A percentile compares a stretch with the other conserved stretches of the same genome.
Evolutionary conservation across 1,284 basidiomycete species (phyloP).

Genomic region (Marasmius fiardii): DNA sequence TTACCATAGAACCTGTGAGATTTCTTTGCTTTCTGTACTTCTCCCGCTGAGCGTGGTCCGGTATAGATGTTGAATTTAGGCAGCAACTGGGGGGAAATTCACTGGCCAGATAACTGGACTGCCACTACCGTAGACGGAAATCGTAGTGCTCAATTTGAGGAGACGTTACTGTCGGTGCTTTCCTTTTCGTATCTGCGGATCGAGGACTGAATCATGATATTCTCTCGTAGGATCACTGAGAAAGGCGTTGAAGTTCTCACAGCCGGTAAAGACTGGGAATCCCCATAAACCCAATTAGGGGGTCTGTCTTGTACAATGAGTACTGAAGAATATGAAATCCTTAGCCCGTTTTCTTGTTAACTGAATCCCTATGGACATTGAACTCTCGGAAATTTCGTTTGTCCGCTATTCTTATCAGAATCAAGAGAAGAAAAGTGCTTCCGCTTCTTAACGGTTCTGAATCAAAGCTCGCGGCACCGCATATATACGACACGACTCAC

Average conservation of each 20-base stretch:
- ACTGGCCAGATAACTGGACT: slow-evolving; percentile 94
- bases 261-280: slow-evolving; percentile 43
- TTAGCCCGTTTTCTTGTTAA: no score
- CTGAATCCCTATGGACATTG: no score
- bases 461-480: no score
- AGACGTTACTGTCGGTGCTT: slow-evolving; percentile 74
- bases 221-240: slow-evolving; percentile 75
- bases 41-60: slow-evolving; percentile 8
- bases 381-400: no score
- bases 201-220: slow-evolving; percentile 14
- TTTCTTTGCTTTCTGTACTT: slow-evolving; percentile 6
- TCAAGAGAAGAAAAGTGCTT: no score
- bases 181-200: neutral
- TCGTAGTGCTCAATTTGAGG: slow-evolving; percentile 92
- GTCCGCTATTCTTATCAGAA: no score
- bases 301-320: no score
- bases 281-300: slow-evolving; percentile 10
- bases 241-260: slow-evolving; percentile 90
- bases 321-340: no score
- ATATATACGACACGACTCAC: slow-evolving; percentile 4
- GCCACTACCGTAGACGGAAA: slow-evolving; percentile 89
- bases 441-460: no score
- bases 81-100: slow-evolving; percentile 63
- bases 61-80: slow-evolving; percentile 90
- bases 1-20: slow-evolving; percentile 78